Percentiles rank a stretch among this genome's conserved stretches.
phyloP scores from a whole-genome alignment of 805 yeast species.

The Blastobotrys americana region DNA sequence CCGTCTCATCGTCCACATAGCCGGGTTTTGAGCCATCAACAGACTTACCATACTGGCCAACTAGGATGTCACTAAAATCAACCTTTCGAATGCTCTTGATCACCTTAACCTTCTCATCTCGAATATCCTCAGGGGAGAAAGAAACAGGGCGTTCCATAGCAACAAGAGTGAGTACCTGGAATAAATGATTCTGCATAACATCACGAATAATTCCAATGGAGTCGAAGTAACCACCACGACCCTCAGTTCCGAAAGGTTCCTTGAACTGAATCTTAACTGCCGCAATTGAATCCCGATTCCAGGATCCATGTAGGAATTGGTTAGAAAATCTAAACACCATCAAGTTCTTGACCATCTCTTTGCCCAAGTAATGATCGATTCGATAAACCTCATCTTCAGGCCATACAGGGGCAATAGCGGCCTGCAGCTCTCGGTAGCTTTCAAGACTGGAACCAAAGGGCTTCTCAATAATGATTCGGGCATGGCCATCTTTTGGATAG shows the following conservation, averaged over 20 bases:
- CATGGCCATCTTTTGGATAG: constrained; percentile 59
- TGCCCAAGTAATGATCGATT: constrained; percentile 96
- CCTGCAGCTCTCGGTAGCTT: constrained; percentile 70
- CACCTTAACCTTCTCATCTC: constrained; percentile 94
- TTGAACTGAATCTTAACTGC: constrained; percentile 87
- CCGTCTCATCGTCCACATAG: constrained; percentile 88
- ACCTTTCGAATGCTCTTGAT: constrained; percentile 73
- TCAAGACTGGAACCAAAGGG: constrained; percentile 93
- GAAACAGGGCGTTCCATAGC: constrained; percentile 95
- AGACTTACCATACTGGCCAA: constrained; percentile 84
- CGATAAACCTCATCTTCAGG: constrained; percentile 86
- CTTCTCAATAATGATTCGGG: constrained; percentile 87
- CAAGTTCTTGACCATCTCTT: constrained; percentile 95
- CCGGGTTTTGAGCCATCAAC: constrained; percentile 86
- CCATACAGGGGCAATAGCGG: constrained; percentile 75
- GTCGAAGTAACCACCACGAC: constrained; percentile 98
- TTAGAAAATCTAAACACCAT: constrained; percentile 87
- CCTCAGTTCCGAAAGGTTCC: constrained; percentile 98
- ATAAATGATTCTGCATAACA: constrained; percentile 94
- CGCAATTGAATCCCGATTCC: constrained; percentile 75
- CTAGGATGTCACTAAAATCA: constrained; percentile 54
- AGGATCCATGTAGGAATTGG: constrained; percentile 75
- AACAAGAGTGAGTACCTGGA: constrained; percentile 83
- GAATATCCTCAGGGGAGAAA: constrained; percentile 84
- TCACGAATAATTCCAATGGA: constrained; percentile 92